Base-by-base conservation (phyloP, 768 basidiomycete species). In the Leucocoprinus leucothites region DNA sequence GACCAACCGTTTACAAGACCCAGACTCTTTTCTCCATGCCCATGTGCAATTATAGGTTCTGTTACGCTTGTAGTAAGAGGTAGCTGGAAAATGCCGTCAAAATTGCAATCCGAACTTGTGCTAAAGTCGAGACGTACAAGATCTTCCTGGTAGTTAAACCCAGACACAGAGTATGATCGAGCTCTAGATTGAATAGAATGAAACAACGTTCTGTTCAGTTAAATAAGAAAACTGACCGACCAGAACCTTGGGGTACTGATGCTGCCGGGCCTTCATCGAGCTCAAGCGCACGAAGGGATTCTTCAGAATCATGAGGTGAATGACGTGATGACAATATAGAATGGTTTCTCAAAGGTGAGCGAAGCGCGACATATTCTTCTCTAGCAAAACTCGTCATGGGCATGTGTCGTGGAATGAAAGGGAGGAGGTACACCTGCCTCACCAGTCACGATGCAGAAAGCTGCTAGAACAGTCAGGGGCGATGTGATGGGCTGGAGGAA, bases 241-340 rank as follows among this genome's bases (percentile, higher is more conserved):
- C 65, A 55, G 63, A 68, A 60, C 69, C 67, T 4, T 66, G 64
- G n/a, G 72, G 60, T 48, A 58, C 61, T 26, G 46, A 35, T 11
- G 59, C 53, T 49, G 68, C 64, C 35, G 84, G 82, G 3, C 85
- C 87, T 50, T 90, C 84, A 0, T 84, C 79, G 51, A 91, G 72
- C 69, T 95, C 93, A 22, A 95, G 75, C 24, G 87, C 87, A 53
- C 89, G 82, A 52, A 95, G 72, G 14, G 89, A 91, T 51, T 86
- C 84, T 24, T 82, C 78, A 1, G 91, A 93, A 54, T 86, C 87
- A 57, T 73, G 68, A 58, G 79, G 72, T 25, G 54, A 56, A 67
- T 76, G 64, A 69, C 72, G 70, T 64, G 77, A 69, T 36, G 70
- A 61, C 59, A 75, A 64, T 38, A 72, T 70, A 14, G 74, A 64